These are phyloP conservation scores for Pseudonitzschia multistriata DNA, from an alignment of 108 stramenopile species.

Conservation along the genomic window DNA sequence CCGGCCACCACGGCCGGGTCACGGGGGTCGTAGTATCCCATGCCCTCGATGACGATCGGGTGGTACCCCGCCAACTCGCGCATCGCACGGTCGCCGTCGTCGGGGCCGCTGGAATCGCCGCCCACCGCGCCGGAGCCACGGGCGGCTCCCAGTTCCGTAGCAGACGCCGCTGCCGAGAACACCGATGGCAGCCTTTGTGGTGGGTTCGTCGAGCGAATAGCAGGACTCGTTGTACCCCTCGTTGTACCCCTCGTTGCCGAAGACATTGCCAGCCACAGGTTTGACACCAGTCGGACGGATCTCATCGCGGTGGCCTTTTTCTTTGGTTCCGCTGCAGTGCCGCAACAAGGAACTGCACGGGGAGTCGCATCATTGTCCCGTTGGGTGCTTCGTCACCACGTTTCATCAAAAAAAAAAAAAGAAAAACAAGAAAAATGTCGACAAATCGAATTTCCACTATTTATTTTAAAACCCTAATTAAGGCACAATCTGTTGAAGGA, in stretches of 20 bases:
- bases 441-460: too few species aligned
- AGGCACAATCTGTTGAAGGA: too few species aligned
- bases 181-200: too few species aligned
- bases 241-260: not conserved
- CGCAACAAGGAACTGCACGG: too few species aligned
- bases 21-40: slow-evolving; percentile 22
- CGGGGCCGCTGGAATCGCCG: not conserved
- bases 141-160: not conserved
- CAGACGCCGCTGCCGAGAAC: not conserved
- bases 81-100: not conserved
- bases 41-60: slow-evolving; percentile 19
- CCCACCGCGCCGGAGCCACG: not conserved
- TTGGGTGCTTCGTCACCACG: too few species aligned
- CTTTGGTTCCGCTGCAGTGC: not conserved
- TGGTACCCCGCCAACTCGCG: slow-evolving; percentile 10
- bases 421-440: too few species aligned
- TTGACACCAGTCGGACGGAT: not conserved
- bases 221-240: not conserved
- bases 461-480: too few species aligned
- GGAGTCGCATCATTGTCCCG: too few species aligned
- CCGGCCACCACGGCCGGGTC: slow-evolving; percentile 11
- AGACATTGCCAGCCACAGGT: not conserved
- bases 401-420: too few species aligned
- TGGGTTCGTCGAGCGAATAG: not conserved
- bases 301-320: not conserved